Evolutionary conservation across 1,139 yeast genomes (phyloP), one percentile per base, ranked within the genome.

Genomic region (Wickerhamomyces sp.): DNA sequence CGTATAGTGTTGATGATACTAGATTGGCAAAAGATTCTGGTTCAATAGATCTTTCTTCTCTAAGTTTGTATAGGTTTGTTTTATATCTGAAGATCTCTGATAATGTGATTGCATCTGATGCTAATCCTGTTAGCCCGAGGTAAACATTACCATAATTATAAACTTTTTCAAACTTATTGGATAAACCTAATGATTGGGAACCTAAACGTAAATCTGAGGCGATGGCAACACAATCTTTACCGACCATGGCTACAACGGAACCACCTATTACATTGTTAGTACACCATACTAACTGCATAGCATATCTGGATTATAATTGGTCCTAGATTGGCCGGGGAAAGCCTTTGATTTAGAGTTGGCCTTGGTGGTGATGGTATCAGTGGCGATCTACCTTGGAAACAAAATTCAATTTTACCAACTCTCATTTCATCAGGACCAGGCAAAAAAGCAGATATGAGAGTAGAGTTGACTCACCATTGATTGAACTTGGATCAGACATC

Each of bases 181-280:
- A 76, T 45, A 94, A 82, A 46, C 98, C 97, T 39, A 93, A 75
- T 8, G 97, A 88, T 67, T 93, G 99, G 65, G 82, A 82, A 33
- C 99, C 99, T 54, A 94, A 75, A 61, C 99, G 82, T 61, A 93
- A 73, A 69, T 94, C 99, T 60, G 94, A 84, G 14, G 98, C 99
- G 60, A 94, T 91, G 40, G 99, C 99, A 49, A 94, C 90, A 71
- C 99, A 94, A 59, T 90, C 97, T 64, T 94, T 91, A 57, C 99
- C 99, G 27, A 85, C 84, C 99, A 94, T 94, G 56, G 99, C 99
- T 37, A 94, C 95, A 49, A 96, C 96, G 50, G 96, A 78, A 68
- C 99, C 99, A 68, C 96, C 85, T 76, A 52, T n/a, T 7, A 14
- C 14, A n/a, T 23, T 23, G 50, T 49, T 52, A 52, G 53, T 51